These are phyloP conservation scores for Magnusiomyces tetraspermus DNA, from an alignment of 1,139 yeast species.

Conservation along the genomic window DNA sequence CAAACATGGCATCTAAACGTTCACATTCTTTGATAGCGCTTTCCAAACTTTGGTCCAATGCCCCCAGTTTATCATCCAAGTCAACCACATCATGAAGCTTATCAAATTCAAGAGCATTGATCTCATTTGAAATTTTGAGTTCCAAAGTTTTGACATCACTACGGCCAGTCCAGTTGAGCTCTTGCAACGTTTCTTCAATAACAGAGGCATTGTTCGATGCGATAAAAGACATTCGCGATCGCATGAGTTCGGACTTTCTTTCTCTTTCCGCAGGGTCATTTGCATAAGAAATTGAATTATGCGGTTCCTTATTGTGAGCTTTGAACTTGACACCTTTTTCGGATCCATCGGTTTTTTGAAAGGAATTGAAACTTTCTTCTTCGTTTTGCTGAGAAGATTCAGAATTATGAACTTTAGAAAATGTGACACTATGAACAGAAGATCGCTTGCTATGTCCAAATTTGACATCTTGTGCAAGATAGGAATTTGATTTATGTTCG, in stretches of 20 bases:
- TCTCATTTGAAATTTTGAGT: conserved; percentile 45
- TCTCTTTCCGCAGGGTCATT: not conserved
- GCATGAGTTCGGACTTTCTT: not conserved
- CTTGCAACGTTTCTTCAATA: conserved; percentile 62
- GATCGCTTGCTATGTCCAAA: conserved; percentile 6
- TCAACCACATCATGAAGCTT: conserved; percentile 43
- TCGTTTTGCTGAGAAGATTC: not conserved
- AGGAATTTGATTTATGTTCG: not conserved
- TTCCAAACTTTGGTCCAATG: conserved; percentile 38
- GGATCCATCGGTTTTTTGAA: not conserved
- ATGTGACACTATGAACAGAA: conserved; percentile 12
- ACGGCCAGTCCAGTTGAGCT: conserved; percentile 59
- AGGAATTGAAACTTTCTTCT: not conserved
- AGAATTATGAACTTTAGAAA: conserved; percentile 7
- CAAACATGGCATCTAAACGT: conserved; percentile 46
- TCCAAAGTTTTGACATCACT: conserved; percentile 55
- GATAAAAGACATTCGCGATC: conserved; percentile 7
- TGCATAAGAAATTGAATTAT: not conserved
- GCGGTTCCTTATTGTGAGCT: not conserved
- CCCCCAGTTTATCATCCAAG: conserved; percentile 37
- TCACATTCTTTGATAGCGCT: conserved; percentile 55
- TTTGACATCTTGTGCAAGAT: not conserved
- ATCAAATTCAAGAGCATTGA: conserved; percentile 42
- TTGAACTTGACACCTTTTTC: not conserved
- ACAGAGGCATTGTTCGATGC: conserved; percentile 20